A percentile compares a stretch with the other conserved stretches of the same genome.
phyloP scores from a whole-genome alignment of 148 eudicot species.

The Fagopyrum homotropicum region DNA sequence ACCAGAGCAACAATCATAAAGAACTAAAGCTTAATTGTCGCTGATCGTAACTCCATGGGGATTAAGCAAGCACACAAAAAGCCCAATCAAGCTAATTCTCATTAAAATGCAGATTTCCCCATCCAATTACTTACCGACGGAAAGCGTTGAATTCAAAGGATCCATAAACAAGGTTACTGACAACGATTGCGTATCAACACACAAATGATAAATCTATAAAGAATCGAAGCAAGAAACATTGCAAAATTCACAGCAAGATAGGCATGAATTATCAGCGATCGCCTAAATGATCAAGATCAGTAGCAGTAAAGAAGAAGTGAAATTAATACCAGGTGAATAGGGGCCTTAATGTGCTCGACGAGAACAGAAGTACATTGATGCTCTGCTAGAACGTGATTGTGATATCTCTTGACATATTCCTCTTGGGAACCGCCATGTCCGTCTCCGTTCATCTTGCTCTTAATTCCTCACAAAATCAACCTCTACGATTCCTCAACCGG shows the following conservation, averaged over 20 bases:
- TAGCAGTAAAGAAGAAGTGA: background rate
- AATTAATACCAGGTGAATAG: slow-evolving; percentile 54
- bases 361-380: slow-evolving; percentile 70
- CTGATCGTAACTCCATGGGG: background rate
- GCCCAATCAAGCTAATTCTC: background rate
- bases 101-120: background rate
- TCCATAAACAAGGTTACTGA: background rate
- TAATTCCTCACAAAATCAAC: background rate
- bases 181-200: slow-evolving; percentile 5
- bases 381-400: slow-evolving; percentile 42
- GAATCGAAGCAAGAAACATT: background rate
- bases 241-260: background rate
- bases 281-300: slow-evolving; percentile 2
- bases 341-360: slow-evolving; percentile 77
- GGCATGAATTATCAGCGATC: background rate
- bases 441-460: slow-evolving; percentile 30
- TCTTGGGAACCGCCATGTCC: slow-evolving; percentile 33
- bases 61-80: background rate
- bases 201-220: slow-evolving; percentile 1
- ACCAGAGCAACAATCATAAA: background rate
- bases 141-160: background rate
- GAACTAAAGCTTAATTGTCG: background rate
- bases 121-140: background rate
- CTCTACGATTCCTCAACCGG: background rate
- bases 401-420: slow-evolving; percentile 54